Evolutionary conservation across 2,329 filamentous ascomycete species (phyloP), one percentile per base, ranked within the genome.

Genomic region (Pestalotiopsis sp.): DNA sequence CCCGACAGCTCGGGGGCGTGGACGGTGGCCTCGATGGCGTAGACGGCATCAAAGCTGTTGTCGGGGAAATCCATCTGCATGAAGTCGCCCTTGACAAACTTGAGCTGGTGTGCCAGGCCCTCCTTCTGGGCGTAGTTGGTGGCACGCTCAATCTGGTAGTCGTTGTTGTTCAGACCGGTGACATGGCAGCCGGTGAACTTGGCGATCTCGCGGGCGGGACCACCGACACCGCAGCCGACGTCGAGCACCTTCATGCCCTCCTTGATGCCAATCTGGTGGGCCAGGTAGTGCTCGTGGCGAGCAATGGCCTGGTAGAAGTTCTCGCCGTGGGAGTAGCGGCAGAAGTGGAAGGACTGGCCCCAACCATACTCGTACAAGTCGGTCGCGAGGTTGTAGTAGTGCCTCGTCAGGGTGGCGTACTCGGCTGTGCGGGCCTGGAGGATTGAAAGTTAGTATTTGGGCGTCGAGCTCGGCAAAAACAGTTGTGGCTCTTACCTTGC

Each of bases 31-130:
- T 99, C 96, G 74, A 99, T 98, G 66, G 95, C 95, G 79, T 98
- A 98, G 66, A 98, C 93, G 68, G 94, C 94, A 76, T 98, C 96
- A 81, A 98, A 98, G 23, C 86, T 89, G 86, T 97, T 93, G 78
- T 96, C 93, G 61, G 93, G 91, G 85, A 98, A 98, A 25, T 91
- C 91, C 93, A 98, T 97, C 90, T 97, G 94, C 95, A 98, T 98
- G 81, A 99, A 99, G 78, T 98, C 95, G 66, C 95, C 95, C 88
- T 98, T 98, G 78, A 94, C 92, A 76, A 94, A 98, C 72, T 87
- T 87, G 73, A 97, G 84, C 84, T 97, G 94, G 77, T 93, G 82
- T 1, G 91, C 87, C 66, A 98, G 85, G 65, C 91, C 91, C 83
- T 97, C 93, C 82, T 94, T 93, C 71, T 87, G 83, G 2, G 95